Percentiles rank a stretch among this genome's conserved stretches.
Evolutionary conservation across 1,284 basidiomycete species (phyloP).

Genomic region (Moniliella sp.): DNA sequence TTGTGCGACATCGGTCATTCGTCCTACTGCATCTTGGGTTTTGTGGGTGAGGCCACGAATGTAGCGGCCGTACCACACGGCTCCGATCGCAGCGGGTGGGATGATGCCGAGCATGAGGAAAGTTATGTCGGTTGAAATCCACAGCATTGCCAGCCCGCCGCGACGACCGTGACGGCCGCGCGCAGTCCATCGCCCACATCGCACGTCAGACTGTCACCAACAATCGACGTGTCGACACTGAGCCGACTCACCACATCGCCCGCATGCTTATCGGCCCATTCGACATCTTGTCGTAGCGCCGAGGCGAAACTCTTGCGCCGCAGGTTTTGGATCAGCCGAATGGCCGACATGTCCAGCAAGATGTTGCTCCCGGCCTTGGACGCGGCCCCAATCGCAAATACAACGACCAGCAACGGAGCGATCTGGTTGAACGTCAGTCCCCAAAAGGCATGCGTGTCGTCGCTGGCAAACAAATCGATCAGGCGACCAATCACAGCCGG

Average conservation of each 20-base stretch:
- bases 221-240: slow-evolving; percentile 73
- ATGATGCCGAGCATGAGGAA: slow-evolving; percentile 79
- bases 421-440: slow-evolving; percentile 57
- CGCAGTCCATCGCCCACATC: slow-evolving; percentile 24
- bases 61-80: slow-evolving; percentile 87
- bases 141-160: slow-evolving; percentile 75
- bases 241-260: slow-evolving; percentile 83
- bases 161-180: slow-evolving; percentile 17
- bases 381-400: slow-evolving; percentile 67
- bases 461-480: slow-evolving; percentile 30
- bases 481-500: slow-evolving; percentile 29
- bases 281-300: slow-evolving; percentile 62
- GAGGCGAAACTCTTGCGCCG: slow-evolving; percentile 62
- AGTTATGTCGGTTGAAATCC: slow-evolving; percentile 70
- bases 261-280: slow-evolving; percentile 58
- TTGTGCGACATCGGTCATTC: slow-evolving; percentile 68
- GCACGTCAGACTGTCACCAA: slow-evolving; percentile 62
- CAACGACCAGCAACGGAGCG: slow-evolving; percentile 48
- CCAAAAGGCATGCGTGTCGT: slow-evolving; percentile 10
- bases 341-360: slow-evolving; percentile 60
- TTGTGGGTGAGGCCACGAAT: slow-evolving; percentile 69
- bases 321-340: slow-evolving; percentile 71
- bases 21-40: slow-evolving; percentile 79
- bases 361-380: slow-evolving; percentile 74
- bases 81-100: slow-evolving; percentile 80